Evolutionary conservation across 257 asterid species (phyloP).

Genomic region (Salvia miltiorrhiza): DNA sequence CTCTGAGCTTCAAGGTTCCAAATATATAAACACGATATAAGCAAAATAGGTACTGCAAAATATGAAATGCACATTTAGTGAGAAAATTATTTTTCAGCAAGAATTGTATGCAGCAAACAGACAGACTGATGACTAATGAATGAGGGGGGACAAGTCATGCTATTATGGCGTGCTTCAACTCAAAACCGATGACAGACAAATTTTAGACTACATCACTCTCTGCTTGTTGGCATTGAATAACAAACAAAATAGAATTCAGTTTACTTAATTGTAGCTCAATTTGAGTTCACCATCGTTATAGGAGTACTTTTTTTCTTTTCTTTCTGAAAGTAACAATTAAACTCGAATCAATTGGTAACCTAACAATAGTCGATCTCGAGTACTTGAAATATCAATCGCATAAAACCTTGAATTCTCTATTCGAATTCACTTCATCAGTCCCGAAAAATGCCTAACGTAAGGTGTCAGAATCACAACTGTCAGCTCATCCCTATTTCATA

Average conservation of each 20-base stretch:
- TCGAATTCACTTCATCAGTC: not conserved
- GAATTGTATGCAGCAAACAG: conserved; percentile 1
- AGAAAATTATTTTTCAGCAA: conserved; percentile 10
- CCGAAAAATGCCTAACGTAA: not conserved
- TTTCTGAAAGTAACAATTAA: not conserved
- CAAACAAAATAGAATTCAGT: not conserved
- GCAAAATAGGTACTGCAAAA: not conserved
- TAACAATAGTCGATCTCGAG: not conserved
- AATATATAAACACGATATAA: not conserved
- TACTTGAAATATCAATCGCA: not conserved
- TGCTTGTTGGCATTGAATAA: not conserved
- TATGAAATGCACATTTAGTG: not conserved
- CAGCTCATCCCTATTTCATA: conserved; percentile 4
- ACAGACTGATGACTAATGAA: conserved; percentile 11
- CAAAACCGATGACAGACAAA: not conserved
- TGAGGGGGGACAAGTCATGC: conserved; percentile 8
- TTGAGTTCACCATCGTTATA: not conserved
- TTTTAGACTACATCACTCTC: not conserved
- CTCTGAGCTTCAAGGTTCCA: conserved; percentile 1
- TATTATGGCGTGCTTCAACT: not conserved
- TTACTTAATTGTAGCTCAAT: conserved; percentile 12
- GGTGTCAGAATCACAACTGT: not conserved
- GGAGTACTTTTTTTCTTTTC: not conserved
- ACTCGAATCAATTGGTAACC: not conserved
- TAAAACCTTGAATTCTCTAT: not conserved